phyloP scores from a whole-genome alignment of 164 flowering plant genomes.

The Chimonanthus praecox region DNA sequence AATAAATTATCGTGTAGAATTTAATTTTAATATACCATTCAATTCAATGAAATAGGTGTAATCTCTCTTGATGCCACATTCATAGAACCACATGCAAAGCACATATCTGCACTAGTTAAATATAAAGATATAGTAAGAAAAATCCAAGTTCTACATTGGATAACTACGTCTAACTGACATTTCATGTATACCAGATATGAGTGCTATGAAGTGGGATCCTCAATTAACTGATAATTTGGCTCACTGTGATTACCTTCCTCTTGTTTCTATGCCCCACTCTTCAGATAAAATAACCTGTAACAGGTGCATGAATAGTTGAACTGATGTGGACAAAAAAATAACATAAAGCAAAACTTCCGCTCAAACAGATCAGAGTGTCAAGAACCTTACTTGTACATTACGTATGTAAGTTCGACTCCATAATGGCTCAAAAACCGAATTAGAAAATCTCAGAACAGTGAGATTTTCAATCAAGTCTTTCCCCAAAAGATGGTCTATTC shows the following conservation, averaged over 20 bases:
- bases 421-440: conserved; percentile 62
- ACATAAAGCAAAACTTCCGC: neutral
- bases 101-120: too few relatives aligned
- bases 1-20: too few relatives aligned
- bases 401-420: conserved; percentile 51
- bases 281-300: conserved; percentile 52
- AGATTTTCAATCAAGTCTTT: conserved; percentile 57
- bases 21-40: too few relatives aligned
- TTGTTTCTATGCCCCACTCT: conserved; percentile 31
- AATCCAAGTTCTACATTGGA: too few relatives aligned
- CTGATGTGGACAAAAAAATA: neutral
- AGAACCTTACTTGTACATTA: conserved; percentile 40
- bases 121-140: too few relatives aligned
- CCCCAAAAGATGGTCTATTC: conserved; percentile 68
- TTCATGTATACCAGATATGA: too few relatives aligned
- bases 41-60: too few relatives aligned
- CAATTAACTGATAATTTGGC: too few relatives aligned
- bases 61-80: too few relatives aligned
- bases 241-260: conserved; percentile 31
- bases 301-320: neutral
- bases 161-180: too few relatives aligned
- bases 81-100: too few relatives aligned
- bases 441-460: conserved; percentile 53
- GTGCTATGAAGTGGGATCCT: too few relatives aligned
- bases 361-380: conserved; percentile 4